Percentiles rank a stretch among this genome's conserved stretches.
Evolutionary conservation across 73 alveolate genomes (phyloP).

Genomic region (Diophrys sp.): DNA sequence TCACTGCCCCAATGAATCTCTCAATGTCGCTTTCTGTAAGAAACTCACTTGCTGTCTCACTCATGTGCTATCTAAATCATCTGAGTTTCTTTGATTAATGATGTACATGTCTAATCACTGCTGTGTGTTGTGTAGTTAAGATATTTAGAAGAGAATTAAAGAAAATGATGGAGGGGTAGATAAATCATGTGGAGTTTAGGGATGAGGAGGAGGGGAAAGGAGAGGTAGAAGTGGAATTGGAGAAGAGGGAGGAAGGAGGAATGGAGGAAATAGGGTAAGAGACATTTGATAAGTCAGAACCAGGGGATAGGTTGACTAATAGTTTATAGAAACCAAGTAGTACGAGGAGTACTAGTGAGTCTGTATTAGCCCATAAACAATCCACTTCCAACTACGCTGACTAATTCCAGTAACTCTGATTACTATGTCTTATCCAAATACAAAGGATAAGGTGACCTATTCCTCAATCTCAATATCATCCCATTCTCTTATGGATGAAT

Average conservation of each 20-base stretch:
- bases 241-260: no score
- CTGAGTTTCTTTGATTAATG: not conserved
- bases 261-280: no score
- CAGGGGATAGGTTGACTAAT: no score
- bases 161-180: not conserved
- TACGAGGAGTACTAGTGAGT: no score
- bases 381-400: no score
- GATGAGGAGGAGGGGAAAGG: not conserved
- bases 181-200: not conserved
- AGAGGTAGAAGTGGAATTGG: not conserved
- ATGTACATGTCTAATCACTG: no score
- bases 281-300: no score
- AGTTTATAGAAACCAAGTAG: no score
- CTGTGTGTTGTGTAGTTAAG: no score
- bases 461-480: not conserved
- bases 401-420: not conserved
- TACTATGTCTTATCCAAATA: not conserved
- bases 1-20: constrained; percentile 86
- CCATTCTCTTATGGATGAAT: not conserved
- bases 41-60: constrained; percentile 40
- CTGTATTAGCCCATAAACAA: no score
- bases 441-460: not conserved
- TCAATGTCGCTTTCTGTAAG: constrained; percentile 70
- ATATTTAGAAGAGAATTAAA: no score
- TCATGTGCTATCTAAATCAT: constrained; percentile 6